phyloP scores from a whole-genome alignment of 202 grass and related monocot genomes.

The Carex sylvatica region DNA sequence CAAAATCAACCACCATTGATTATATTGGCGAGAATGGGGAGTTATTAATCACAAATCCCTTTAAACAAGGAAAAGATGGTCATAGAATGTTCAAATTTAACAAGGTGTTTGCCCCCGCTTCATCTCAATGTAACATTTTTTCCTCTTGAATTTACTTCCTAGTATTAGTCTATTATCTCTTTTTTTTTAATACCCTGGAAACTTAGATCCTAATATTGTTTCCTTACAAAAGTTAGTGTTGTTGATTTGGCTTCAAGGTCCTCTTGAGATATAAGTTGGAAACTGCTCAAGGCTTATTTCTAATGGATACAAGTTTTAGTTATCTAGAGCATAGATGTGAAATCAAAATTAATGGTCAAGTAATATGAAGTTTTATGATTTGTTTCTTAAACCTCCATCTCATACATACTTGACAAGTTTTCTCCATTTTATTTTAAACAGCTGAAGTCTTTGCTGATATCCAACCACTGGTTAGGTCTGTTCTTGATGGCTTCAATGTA shows the following conservation, averaged over 20 bases:
- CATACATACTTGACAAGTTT: slow-evolving; percentile 20
- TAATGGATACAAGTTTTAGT: neutral
- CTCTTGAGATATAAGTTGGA: neutral
- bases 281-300: neutral
- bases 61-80: slow-evolving; percentile 90
- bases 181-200: neutral
- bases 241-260: slow-evolving; percentile 12
- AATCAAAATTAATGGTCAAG: slow-evolving; percentile 1
- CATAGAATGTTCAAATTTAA: slow-evolving; percentile 97
- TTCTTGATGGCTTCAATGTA: slow-evolving; percentile 89
- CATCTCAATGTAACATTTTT: slow-evolving; percentile 71
- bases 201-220: neutral
- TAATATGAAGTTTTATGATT: neutral
- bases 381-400: neutral
- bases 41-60: slow-evolving; percentile 78
- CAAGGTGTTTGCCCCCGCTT: slow-evolving; percentile 62
- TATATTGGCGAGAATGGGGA: slow-evolving; percentile 95
- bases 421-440: slow-evolving; percentile 40
- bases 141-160: neutral
- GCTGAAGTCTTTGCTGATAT: slow-evolving; percentile 82
- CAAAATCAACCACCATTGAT: slow-evolving; percentile 71
- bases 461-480: slow-evolving; percentile 81
- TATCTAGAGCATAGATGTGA: neutral
- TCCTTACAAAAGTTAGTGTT: neutral
- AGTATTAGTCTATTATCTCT: neutral